Conservation (phyloP, 2,329 filamentous ascomycete species). For the Gaeumannomyces tritici region DNA sequence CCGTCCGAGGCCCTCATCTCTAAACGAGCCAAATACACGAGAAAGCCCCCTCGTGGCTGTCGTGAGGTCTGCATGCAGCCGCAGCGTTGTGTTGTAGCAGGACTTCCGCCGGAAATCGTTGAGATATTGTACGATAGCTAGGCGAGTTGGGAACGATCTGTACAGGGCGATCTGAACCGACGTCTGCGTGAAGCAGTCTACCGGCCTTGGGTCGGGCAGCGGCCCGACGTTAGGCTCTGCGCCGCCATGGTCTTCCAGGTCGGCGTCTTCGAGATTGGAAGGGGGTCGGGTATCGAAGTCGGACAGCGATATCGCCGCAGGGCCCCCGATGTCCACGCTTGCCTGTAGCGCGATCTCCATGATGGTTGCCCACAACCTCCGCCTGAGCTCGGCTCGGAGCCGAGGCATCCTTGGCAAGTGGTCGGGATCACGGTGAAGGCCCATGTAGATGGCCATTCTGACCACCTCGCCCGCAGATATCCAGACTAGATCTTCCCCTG, state of each 20-base stretch:
- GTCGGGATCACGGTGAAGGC: slow-evolving; percentile 38
- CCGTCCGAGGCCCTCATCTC: slow-evolving; percentile 6
- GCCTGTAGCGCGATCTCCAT: slow-evolving; percentile 36
- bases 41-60: slow-evolving; percentile 25
- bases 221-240: neutral
- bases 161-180: slow-evolving; percentile 38
- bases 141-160: slow-evolving; percentile 30
- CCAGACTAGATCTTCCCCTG: slow-evolving; percentile 38
- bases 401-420: slow-evolving; percentile 22
- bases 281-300: slow-evolving; percentile 41
- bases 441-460: slow-evolving; percentile 37
- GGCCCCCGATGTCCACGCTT: slow-evolving; percentile 33
- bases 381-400: slow-evolving; percentile 34
- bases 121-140: slow-evolving; percentile 32
- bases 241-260: slow-evolving; percentile 22
- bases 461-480: slow-evolving; percentile 33
- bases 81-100: slow-evolving; percentile 37
- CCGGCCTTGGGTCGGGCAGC: slow-evolving; percentile 18
- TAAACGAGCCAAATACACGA: slow-evolving; percentile 18
- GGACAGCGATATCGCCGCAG: slow-evolving; percentile 30
- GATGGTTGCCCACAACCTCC: slow-evolving; percentile 43
- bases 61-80: slow-evolving; percentile 33
- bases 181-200: slow-evolving; percentile 30
- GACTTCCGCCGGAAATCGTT: slow-evolving; percentile 34
- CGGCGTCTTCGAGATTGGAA: slow-evolving; percentile 38